phyloP scores from a whole-genome alignment of 495 filamentous ascomycete species.

The Aspergillus cavernicola region DNA sequence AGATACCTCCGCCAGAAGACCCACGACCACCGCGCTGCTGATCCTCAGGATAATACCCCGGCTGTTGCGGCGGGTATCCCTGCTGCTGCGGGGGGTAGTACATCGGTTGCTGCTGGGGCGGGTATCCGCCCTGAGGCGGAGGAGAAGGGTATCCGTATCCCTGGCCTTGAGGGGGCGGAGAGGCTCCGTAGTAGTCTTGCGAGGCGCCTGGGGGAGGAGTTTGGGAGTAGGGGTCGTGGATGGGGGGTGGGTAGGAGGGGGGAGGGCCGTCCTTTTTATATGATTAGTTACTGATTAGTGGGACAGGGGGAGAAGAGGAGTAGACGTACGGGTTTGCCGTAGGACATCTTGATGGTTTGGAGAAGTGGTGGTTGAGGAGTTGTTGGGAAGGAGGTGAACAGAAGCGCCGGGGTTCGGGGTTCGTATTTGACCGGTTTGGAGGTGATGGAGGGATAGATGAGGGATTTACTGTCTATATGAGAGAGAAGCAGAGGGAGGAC shows the following conservation, averaged over 20 bases:
- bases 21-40: constrained; percentile 30
- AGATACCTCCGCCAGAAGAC: constrained; percentile 38
- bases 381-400: background rate
- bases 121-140: constrained; percentile 14
- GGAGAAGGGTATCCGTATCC: constrained; percentile 19
- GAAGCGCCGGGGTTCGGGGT: background rate
- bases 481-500: no score
- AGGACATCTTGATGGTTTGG: constrained; percentile 25
- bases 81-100: constrained; percentile 41
- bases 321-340: constrained; percentile 36
- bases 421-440: background rate
- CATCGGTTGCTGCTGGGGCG: constrained; percentile 33
- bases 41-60: constrained; percentile 40
- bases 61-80: constrained; percentile 41
- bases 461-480: background rate
- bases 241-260: constrained; percentile 35
- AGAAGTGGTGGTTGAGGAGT: background rate
- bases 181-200: constrained; percentile 30
- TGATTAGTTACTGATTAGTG: constrained; percentile 11
- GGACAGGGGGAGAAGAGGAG: background rate
- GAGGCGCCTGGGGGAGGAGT: constrained; percentile 27
- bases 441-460: background rate
- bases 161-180: constrained; percentile 21
- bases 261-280: constrained; percentile 37
- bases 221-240: constrained; percentile 29